Base-by-base conservation (phyloP, 2,329 filamentous ascomycete species). In the Colletotrichum tropicicola region DNA sequence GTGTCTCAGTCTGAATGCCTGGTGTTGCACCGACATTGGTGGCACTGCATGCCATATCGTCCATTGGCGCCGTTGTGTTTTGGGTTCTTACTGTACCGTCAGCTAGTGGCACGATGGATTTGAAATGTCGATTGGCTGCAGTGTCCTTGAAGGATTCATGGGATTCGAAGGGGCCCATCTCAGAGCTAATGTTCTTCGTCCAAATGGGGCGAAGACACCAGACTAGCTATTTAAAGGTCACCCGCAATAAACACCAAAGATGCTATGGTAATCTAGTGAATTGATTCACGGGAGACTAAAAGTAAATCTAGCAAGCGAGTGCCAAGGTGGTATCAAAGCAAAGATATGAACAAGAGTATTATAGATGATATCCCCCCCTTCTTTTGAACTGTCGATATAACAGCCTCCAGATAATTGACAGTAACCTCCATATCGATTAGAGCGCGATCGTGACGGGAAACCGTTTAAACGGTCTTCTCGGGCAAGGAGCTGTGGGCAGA, bases 401-500 rank as follows among this genome's bases (percentile, higher is more conserved):
- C 23, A 37, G 39, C 27, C 35, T 45, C 48, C 19, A 10, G 13
- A 47, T 7, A 51, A 28, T 21, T 21, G 21, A 30, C 32, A 39
- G 35, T 15, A n/a, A 27, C 39, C 37, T 21, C 43, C 23, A 27
- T 23, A n/a, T n/a, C 10, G 15, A 13, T 54, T 43, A 30, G 51
- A 15, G 10, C 28, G 8, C 37, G 15, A 10, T 23, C 5, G n/a
- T 10, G 3, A 4, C 5, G 6, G 3, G 2, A 3, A n/a, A 21
- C 4, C 13, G 15, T 17, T n/a, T 37, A 65, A 17, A 61, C 62
- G 17, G 62, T 62, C 65, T 68, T 68, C 65, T 68, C 67, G 3
- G 59, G 55, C 23, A 67, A 49, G 8, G 67, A 67, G 56, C 65
- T 61, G 60, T 68, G 65, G 8, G 67, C 67, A 12, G 65, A 68